A percentile compares a stretch with the other conserved stretches of the same genome.
These are phyloP conservation scores for Hortiboletus flavorubellus DNA, from an alignment of 768 basidiomycete genomes.

Conservation along the genomic window DNA sequence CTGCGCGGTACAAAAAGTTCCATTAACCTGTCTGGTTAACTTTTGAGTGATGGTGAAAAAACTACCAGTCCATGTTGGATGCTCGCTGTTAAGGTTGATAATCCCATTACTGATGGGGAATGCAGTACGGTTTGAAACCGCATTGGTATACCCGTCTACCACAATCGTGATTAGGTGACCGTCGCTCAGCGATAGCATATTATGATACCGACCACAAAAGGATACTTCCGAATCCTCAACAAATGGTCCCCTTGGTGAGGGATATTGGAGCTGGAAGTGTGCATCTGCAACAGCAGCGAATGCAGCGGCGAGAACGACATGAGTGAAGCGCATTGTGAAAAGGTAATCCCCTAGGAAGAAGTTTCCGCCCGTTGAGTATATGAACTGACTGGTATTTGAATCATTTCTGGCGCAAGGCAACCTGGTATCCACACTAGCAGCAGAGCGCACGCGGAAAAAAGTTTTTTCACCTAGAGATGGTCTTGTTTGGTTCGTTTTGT, in stretches of 20 bases:
- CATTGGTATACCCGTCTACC: constrained; percentile 60
- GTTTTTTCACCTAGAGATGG: constrained; percentile 18
- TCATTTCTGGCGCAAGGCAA: not conserved
- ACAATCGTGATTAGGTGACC: not conserved
- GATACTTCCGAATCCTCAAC: constrained; percentile 51
- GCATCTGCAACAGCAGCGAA: constrained; percentile 49
- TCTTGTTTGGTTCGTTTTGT: constrained; percentile 16
- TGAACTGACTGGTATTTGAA: constrained; percentile 7
- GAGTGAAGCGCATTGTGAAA: constrained; percentile 33
- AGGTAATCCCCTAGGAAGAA: not conserved
- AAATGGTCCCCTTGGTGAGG: constrained; percentile 68
- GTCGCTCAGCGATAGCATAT: not conserved
- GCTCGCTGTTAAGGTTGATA: constrained; percentile 63
- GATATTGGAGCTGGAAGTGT: constrained; percentile 81
- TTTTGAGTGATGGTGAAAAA: not conserved
- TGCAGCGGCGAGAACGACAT: constrained; percentile 35
- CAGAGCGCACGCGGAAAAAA: constrained; percentile 2
- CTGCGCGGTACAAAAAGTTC: constrained; percentile 31
- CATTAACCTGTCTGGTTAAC: constrained; percentile 1
- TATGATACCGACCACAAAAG: constrained; percentile 59
- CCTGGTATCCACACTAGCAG: too few relatives aligned
- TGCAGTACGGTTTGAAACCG: constrained; percentile 52
- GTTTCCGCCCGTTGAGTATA: not conserved
- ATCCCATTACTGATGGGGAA: constrained; percentile 69
- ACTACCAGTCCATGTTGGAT: constrained; percentile 56